phyloP scores from a whole-genome alignment of 257 asterid genomes.

The Lycium barbarum region DNA sequence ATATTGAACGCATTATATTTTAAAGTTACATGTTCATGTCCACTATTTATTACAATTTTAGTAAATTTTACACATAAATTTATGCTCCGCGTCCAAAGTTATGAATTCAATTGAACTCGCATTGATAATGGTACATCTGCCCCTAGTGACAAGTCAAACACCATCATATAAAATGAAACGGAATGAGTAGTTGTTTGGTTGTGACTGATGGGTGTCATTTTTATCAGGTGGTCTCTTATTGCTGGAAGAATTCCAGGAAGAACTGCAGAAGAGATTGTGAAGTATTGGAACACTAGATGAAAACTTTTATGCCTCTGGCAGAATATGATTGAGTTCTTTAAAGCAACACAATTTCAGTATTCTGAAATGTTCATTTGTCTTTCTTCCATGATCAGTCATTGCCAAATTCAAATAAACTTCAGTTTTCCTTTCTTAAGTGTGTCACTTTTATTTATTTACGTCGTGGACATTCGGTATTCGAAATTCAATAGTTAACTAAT shows the following conservation, averaged over 20 bases:
- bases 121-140: no score
- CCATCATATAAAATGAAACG: background rate
- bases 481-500: background rate
- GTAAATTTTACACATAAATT: no score
- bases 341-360: background rate
- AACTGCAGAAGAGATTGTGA: constrained; percentile 39
- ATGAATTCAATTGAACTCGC: no score
- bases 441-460: background rate
- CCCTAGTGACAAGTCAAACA: no score
- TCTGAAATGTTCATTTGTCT: background rate
- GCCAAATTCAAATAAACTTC: background rate
- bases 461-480: background rate
- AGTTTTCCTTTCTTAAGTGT: background rate
- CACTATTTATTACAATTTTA: no score
- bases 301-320: background rate
- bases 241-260: constrained; percentile 49
- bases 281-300: constrained; percentile 34
- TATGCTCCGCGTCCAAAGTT: no score
- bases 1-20: no score
- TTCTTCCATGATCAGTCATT: background rate
- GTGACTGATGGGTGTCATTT: background rate
- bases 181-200: background rate
- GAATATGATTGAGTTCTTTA: background rate
- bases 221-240: constrained; percentile 40
- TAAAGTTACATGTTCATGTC: no score